Evolutionary conservation across 805 yeast genomes (phyloP), one percentile per base, ranked within the genome.

Genomic region (Ogataea angusta): DNA sequence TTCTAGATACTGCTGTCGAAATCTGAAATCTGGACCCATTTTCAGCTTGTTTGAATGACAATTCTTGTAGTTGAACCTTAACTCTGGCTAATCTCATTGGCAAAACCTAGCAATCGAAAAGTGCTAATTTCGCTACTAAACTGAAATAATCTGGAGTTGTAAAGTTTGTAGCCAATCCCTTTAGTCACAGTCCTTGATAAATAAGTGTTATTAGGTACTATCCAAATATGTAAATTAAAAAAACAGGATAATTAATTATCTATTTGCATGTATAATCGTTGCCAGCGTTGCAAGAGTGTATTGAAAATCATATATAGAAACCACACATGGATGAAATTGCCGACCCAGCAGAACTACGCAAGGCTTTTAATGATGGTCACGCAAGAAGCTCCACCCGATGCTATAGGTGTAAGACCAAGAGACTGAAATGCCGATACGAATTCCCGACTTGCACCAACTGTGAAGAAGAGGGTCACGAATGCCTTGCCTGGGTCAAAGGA

Each of bases 401-500:
- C 29, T 46, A n/a, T 21, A 43, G 47, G 5, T 46, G 50, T 29
- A 46, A 44, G 33, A 24, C 45, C n/a, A 46, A 46, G 22, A 23
- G 46, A 19, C 26, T 43, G n/a, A 24, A 36, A 8, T 46, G 50
- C 17, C 25, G 38, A 5, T 46, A 40, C 22, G 50, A 46, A 33
- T 46, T 46, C 19, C 50, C 50, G 4, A 30, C 33, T 14, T 46
- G 50, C 27, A 17, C 24, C n/a, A 37, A 37, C 35, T 46, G 50
- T 27, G 30, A 29, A 23, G 21, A 10, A 12, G 48, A 37, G 10
- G 48, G 43, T 4, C 39, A 19, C 10, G 44, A 44, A 14, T 47
- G 51, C 28, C 21, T 27, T 25, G 33, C 51, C 4, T 47, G 51
- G 51, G 33, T 47, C 10, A 47, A 47, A 29, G 51, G 51, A 3